Conservation (phyloP, 257 asterid genomes). For the Nicotiana obtusifolia region DNA sequence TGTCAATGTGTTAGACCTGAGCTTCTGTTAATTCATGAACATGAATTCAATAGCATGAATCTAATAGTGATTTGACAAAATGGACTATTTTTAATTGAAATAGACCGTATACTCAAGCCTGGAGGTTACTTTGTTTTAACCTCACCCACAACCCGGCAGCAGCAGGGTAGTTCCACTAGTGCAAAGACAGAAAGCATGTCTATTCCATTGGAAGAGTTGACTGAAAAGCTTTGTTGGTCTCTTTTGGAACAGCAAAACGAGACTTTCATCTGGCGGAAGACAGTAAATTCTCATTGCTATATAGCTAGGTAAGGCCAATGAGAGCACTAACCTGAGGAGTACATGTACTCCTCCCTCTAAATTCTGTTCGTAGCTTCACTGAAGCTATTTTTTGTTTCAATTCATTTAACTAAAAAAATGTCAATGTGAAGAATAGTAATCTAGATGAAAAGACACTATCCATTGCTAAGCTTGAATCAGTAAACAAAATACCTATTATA, state of each 20-base stretch:
- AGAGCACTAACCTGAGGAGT: background rate
- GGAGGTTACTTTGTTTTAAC: constrained; percentile 93
- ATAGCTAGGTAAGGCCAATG: constrained; percentile 51
- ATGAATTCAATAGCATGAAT: constrained; percentile 4
- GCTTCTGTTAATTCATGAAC: background rate
- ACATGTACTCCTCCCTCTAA: background rate
- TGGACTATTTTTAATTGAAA: constrained; percentile 76
- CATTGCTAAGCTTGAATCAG: background rate
- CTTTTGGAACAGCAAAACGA: constrained; percentile 76
- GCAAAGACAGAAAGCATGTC: constrained; percentile 44
- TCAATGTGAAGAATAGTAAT: background rate
- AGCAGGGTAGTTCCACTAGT: constrained; percentile 39
- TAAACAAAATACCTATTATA: background rate
- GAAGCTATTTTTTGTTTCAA: background rate
- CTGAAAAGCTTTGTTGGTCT: constrained; percentile 69
- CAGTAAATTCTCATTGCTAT: constrained; percentile 59
- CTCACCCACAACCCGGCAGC: constrained; percentile 60
- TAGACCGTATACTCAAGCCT: constrained; percentile 88
- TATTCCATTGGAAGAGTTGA: constrained; percentile 57
- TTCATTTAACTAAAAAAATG: background rate
- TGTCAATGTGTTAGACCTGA: background rate
- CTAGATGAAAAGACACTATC: background rate
- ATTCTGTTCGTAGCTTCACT: background rate
- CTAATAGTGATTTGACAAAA: constrained; percentile 26
- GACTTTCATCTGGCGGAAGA: constrained; percentile 83